Base-by-base conservation (phyloP, 1,284 basidiomycete species). In the Mycocalia duriaeana region DNA sequence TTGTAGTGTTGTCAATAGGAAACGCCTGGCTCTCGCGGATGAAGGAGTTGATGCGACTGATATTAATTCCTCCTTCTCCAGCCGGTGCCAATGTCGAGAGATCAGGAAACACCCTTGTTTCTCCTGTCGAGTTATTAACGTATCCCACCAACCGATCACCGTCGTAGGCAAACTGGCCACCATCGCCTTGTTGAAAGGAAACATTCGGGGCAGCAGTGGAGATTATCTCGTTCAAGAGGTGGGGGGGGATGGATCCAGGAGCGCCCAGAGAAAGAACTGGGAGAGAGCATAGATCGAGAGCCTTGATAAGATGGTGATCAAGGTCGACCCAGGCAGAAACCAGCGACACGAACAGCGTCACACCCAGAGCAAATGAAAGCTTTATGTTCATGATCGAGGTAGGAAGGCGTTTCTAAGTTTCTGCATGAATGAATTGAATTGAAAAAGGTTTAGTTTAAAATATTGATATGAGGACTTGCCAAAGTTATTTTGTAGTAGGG, bases 81-180 rank as follows among this genome's bases (percentile, higher is more conserved):
- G 25, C 38, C 2, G 49, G 22, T 14, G 31, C 14, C 13, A 50
- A 18, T 11, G 11, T n/a, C 9, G 22, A 40, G 18, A 47, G 41
- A 31, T 50, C 34, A 19, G 49, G 49, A 46, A 47, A 50, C 25
- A 47, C 35, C 5, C 39, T 16, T 7, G 46, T 35, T 31, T 50
- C 49, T 6, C 49, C 49, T 13, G 42, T 47, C 2, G 24, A 25
- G 4, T n/a, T 13, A 25, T 50, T 41, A 25, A 50, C 49, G 18
- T 26, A 50, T 18, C 20, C 49, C 8, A 50, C 45, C 2, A 50
- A 34, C 22, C 45, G 25, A 25, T 44, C 46, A n/a, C 37, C 46
- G 20, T 47, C 24, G 42, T 47, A 44, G 6, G 38, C 25, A 34
- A 25, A 46, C 11, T 37, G 41, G n/a, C 40, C 24, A 16, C 28